Conservation (phyloP, 495 filamentous ascomycete species). For the Thozetella sp. region DNA sequence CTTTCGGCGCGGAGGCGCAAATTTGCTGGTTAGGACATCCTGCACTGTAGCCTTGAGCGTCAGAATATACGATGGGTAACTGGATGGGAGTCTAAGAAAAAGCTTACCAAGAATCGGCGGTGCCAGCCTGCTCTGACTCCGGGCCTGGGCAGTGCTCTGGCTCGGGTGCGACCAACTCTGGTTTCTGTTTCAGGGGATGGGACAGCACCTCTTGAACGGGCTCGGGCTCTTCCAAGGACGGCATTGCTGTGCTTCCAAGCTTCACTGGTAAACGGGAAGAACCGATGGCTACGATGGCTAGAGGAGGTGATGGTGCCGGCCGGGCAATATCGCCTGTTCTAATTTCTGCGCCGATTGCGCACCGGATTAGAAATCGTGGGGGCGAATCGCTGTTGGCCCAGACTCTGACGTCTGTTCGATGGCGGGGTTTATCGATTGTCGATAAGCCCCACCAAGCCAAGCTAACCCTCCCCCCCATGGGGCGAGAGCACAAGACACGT, state of each 20-base stretch:
- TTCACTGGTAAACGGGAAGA: neutral
- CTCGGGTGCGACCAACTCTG: conserved; percentile 87
- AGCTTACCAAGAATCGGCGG: conserved; percentile 75
- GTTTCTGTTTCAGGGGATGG: conserved; percentile 68
- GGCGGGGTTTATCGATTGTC: conserved; percentile 1
- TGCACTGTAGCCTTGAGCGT: conserved; percentile 33
- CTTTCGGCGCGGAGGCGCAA: conserved; percentile 92
- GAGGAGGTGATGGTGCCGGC: neutral
- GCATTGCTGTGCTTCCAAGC: conserved; percentile 24
- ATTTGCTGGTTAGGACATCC: conserved; percentile 96
- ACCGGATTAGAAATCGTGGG: neutral
- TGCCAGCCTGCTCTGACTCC: conserved; percentile 82
- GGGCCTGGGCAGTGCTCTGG: conserved; percentile 97
- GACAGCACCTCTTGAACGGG: conserved; percentile 65
- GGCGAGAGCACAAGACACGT: too few relatives aligned
- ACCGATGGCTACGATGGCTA: conserved; percentile 32
- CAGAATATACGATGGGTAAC: neutral
- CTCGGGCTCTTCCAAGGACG: conserved; percentile 69
- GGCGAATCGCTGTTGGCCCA: neutral
- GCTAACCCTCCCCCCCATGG: neutral
- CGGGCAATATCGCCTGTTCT: neutral
- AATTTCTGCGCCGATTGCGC: neutral
- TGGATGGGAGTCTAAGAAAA: neutral
- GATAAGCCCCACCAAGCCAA: neutral
- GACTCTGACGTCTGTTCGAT: neutral